A percentile compares a stretch with the other conserved stretches of the same genome.
phyloP scores from a whole-genome alignment of 2,329 filamentous ascomycete genomes.

The Trichoderma simmonsii region DNA sequence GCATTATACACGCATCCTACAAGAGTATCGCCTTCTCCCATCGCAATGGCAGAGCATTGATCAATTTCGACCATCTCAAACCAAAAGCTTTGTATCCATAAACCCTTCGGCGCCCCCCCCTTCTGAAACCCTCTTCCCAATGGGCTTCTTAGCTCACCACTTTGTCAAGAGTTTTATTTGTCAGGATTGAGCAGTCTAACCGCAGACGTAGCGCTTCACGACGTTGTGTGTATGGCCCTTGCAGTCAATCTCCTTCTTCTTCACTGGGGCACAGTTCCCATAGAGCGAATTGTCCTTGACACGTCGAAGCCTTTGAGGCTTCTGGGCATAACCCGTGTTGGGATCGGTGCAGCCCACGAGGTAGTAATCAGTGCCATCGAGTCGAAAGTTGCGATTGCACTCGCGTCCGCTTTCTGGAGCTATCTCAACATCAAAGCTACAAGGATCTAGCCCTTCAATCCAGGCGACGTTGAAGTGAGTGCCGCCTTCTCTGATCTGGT shows the following conservation, averaged over 20 bases:
- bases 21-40: background rate
- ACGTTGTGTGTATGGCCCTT: background rate
- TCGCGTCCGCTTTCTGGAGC: background rate
- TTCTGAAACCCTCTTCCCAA: background rate
- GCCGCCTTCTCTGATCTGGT: background rate
- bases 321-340: background rate
- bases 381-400: background rate
- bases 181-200: background rate
- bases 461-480: slow-evolving; percentile 2
- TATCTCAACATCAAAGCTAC: background rate
- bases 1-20: background rate
- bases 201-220: background rate
- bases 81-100: background rate
- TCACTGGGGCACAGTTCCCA: background rate
- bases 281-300: background rate
- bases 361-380: background rate
- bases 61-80: background rate
- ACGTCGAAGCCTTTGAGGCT: background rate
- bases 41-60: background rate
- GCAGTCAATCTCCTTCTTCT: background rate
- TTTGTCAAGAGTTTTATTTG: background rate
- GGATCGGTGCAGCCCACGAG: background rate
- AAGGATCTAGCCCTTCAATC: background rate
- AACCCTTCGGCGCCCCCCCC: too few species aligned
- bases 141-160: background rate